Evolutionary conservation across 305 asterid species (phyloP).

Genomic region (Fraxinus latifolia): DNA sequence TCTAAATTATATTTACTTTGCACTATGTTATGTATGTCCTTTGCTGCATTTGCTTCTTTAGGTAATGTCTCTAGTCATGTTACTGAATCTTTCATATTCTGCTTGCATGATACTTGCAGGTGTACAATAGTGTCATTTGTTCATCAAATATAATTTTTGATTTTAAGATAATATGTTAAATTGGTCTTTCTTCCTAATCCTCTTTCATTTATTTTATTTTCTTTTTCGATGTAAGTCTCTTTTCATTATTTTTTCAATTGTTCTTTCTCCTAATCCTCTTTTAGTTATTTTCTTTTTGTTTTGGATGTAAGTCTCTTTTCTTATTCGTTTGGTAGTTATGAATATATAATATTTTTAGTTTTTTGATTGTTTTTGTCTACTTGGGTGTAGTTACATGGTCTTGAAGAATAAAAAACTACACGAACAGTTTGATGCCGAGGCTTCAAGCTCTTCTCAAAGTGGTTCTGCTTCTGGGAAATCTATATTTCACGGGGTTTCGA

Average conservation of each 20-base stretch:
- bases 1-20: background rate
- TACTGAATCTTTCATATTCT: background rate
- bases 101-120: background rate
- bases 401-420: slow-evolving; percentile 88
- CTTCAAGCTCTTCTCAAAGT: slow-evolving; percentile 67
- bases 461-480: slow-evolving; percentile 44
- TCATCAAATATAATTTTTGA: background rate
- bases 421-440: slow-evolving; percentile 82
- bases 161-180: background rate
- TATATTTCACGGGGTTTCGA: slow-evolving; percentile 74
- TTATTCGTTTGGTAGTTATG: background rate
- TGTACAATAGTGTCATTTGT: background rate
- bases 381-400: slow-evolving; percentile 75
- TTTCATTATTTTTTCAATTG: background rate
- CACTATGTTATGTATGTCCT: background rate
- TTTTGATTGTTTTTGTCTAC: slow-evolving; percentile 24
- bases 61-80: background rate
- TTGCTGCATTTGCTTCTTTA: background rate
- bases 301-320: background rate
- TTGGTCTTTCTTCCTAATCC: background rate
- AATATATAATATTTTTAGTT: background rate
- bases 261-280: background rate
- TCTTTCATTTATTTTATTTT: background rate
- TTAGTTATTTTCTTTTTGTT: background rate
- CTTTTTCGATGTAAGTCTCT: background rate